Evolutionary conservation across 2,329 filamentous ascomycete species (phyloP).

Genomic region (Pseudocercospora pini-densiflorae): DNA sequence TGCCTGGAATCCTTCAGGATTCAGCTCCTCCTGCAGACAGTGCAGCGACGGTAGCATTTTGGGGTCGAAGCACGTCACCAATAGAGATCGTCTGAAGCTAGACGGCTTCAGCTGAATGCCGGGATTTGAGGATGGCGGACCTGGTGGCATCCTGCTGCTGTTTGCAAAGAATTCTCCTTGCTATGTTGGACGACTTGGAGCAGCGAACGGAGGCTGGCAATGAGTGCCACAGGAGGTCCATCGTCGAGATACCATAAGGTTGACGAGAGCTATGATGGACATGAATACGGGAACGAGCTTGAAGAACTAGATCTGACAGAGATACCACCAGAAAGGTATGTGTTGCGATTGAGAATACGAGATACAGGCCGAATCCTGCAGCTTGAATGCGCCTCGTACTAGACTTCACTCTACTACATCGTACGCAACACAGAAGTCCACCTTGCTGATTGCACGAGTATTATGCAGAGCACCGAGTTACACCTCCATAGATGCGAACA

Average conservation of each 20-base stretch:
- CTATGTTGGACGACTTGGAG: constrained; percentile 1
- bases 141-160: background rate
- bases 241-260: constrained; percentile 3
- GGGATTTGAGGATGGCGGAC: constrained; percentile 2
- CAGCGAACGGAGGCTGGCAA: background rate
- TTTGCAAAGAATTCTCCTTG: background rate
- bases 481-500: constrained; percentile 1
- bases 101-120: background rate
- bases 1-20: constrained; percentile 1
- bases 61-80: background rate
- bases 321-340: background rate
- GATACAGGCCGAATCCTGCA: background rate
- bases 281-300: constrained; percentile 1
- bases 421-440: background rate
- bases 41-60: background rate
- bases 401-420: background rate
- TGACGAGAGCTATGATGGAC: constrained; percentile 3
- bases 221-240: constrained; percentile 3
- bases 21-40: background rate
- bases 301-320: constrained; percentile 6
- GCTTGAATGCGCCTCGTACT: background rate
- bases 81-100: background rate
- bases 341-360: background rate
- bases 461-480: constrained; percentile 8
- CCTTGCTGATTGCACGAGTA: background rate